Evolutionary conservation across 2,329 filamentous ascomycete species (phyloP), one percentile per base, ranked within the genome.

Genomic region (Coniochaeta ligniaria): DNA sequence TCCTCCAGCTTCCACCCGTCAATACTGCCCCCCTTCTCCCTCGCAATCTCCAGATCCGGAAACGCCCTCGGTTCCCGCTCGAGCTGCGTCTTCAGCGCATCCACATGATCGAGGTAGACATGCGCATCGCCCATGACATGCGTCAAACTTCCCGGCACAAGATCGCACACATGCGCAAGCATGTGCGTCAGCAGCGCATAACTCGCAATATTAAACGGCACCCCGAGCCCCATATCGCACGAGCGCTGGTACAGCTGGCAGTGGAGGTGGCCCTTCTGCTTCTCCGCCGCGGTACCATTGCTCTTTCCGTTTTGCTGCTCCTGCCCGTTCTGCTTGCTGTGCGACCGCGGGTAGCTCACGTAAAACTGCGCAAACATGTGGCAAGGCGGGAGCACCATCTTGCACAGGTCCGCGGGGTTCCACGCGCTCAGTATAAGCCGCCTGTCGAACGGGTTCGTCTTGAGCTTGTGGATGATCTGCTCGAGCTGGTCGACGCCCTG

Each of bases 121-220:
- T 99, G 95, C n/a, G 94, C 92, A 74, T 99, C 95, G 16, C 95
- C 95, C 92, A 99, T 96, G 57, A 92, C 92, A 74, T 98, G 95
- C 43, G 92, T 95, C 63, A 99, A 82, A 58, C 85, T 94, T 0
- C 94, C 95, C 0, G 95, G 92, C 0, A 91, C 83, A 60, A 99
- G 75, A 66, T 93, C 88, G 70, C 90, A 92, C 12, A 90, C 92
- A 71, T 93, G 88, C 0, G 95, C 94, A 55, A 99, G 78, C 89
- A 99, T 98, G 74, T 98, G 93, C 47, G 93, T 97, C 45, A 99
- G 79, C 60, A 99, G 79, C 36, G 95, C 92, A 76, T 99, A 99
- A 65, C 86, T 91, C 1, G 94, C 95, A 69, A 99, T 98, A 73
- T 99, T 99, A 80, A 99, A 99, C 1, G 95, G 95, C 24, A 98